These are phyloP conservation scores for Brettanomyces bruxellensis DNA, from an alignment of 805 yeast genomes.

Conservation along the genomic window DNA sequence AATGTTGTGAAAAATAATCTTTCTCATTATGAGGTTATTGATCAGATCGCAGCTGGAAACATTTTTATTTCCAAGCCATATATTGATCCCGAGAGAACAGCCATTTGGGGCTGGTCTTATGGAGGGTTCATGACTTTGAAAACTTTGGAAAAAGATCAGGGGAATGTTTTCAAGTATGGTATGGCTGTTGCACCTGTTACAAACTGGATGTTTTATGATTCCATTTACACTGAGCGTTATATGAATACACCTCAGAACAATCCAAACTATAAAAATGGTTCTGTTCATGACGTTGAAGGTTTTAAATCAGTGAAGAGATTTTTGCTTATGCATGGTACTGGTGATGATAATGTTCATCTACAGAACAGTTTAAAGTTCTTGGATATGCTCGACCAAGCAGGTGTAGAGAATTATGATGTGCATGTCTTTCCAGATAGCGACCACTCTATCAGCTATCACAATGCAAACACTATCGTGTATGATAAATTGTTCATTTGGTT, in stretches of 20 bases:
- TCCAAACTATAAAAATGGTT: slow-evolving; percentile 41
- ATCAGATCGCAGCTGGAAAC: slow-evolving; percentile 81
- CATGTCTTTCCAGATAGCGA: slow-evolving; percentile 78
- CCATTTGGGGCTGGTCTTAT: slow-evolving; percentile 98
- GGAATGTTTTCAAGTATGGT: slow-evolving; percentile 73
- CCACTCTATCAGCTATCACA: slow-evolving; percentile 64
- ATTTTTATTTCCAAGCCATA: slow-evolving; percentile 53
- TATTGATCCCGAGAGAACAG: slow-evolving; percentile 60
- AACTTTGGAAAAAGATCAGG: slow-evolving; percentile 74
- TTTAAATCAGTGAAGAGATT: slow-evolving; percentile 58
- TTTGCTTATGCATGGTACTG: slow-evolving; percentile 89
- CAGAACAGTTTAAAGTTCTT: slow-evolving; percentile 77
- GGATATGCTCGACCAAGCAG: slow-evolving; percentile 63
- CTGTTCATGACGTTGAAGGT: slow-evolving; percentile 46
- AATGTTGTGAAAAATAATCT: slow-evolving; percentile 71
- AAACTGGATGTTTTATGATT: slow-evolving; percentile 85
- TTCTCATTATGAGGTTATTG: slow-evolving; percentile 75
- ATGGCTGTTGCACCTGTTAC: slow-evolving; percentile 98
- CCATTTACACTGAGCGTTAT: slow-evolving; percentile 90
- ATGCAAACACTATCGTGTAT: slow-evolving; percentile 61
- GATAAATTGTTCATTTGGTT: slow-evolving; percentile 64
- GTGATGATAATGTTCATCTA: slow-evolving; percentile 95
- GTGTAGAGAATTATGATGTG: slow-evolving; percentile 75
- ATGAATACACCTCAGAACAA: slow-evolving; percentile 78
- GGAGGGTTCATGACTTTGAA: slow-evolving; percentile 93